phyloP scores from a whole-genome alignment of 2,329 filamentous ascomycete species.

The Microdochium trichocladiopsis region DNA sequence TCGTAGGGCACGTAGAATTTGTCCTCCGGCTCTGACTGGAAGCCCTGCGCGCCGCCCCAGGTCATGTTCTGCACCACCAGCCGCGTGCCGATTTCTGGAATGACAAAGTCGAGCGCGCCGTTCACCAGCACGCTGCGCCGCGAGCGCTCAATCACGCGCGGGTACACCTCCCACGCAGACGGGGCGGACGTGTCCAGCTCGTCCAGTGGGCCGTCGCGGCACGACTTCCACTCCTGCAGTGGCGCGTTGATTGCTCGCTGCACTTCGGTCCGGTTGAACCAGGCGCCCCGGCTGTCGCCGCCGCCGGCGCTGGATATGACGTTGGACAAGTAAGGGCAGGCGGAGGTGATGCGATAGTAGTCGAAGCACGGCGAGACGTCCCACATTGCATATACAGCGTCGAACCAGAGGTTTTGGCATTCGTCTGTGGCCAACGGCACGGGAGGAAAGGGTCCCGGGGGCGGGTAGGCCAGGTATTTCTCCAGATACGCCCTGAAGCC shows the following conservation, averaged over 20 bases:
- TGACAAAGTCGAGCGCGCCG: slow-evolving; percentile 60
- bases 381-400: slow-evolving; percentile 40
- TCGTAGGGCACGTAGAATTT: slow-evolving; percentile 67
- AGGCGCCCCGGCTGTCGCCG: slow-evolving; percentile 54
- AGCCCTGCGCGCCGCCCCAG: slow-evolving; percentile 65
- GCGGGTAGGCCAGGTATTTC: slow-evolving; percentile 54
- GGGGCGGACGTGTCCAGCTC: slow-evolving; percentile 42
- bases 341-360: slow-evolving; percentile 59
- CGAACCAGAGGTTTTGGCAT: slow-evolving; percentile 44
- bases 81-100: slow-evolving; percentile 64
- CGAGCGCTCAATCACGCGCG: slow-evolving; percentile 62
- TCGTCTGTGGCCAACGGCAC: slow-evolving; percentile 32
- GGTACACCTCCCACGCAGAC: slow-evolving; percentile 51
- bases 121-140: slow-evolving; percentile 65
- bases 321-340: slow-evolving; percentile 62
- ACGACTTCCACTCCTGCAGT: slow-evolving; percentile 21
- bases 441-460: slow-evolving; percentile 46
- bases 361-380: slow-evolving; percentile 63
- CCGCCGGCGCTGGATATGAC: slow-evolving; percentile 44
- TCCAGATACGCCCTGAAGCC: slow-evolving; percentile 50
- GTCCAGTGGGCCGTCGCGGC: slow-evolving; percentile 12
- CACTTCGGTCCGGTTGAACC: slow-evolving; percentile 67
- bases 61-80: slow-evolving; percentile 76
- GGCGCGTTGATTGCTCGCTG: slow-evolving; percentile 63
- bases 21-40: slow-evolving; percentile 51